Conservation (phyloP, 2,329 filamentous ascomycete species). For the Aspergillus sp. region DNA sequence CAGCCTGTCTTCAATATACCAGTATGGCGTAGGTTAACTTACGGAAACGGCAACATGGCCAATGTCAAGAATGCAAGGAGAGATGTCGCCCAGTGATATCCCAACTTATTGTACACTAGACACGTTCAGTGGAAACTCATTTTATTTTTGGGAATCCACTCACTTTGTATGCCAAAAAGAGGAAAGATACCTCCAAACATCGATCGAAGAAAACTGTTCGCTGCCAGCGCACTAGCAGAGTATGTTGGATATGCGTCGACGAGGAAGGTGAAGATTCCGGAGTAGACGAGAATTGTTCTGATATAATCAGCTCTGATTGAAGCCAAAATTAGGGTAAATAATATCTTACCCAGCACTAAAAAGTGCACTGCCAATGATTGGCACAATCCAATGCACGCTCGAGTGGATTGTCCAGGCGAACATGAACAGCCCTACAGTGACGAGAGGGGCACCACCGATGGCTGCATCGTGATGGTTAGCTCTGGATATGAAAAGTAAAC, state of each 20-base stretch:
- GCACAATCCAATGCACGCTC: constrained; percentile 68
- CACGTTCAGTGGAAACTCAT: constrained; percentile 4
- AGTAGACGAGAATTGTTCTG: constrained; percentile 73
- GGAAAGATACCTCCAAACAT: constrained; percentile 76
- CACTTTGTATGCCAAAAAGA: constrained; percentile 62
- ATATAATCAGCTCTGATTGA: constrained; percentile 15
- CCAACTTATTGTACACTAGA: constrained; percentile 43
- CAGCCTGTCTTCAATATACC: not conserved
- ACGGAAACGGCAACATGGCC: constrained; percentile 43
- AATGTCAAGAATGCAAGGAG: constrained; percentile 41
- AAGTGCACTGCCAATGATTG: constrained; percentile 66
- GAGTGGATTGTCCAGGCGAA: constrained; percentile 82
- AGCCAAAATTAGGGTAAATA: constrained; percentile 18
- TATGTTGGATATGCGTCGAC: constrained; percentile 55
- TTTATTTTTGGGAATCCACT: constrained; percentile 16
- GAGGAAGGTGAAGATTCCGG: constrained; percentile 82
- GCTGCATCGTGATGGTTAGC: constrained; percentile 25
- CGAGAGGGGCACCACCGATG: constrained; percentile 69
- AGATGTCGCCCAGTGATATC: constrained; percentile 43
- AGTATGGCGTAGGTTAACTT: constrained; percentile 17
- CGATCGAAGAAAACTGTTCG: constrained; percentile 75
- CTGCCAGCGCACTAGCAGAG: constrained; percentile 63
- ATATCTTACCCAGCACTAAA: constrained; percentile 65
- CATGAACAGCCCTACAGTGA: constrained; percentile 78
- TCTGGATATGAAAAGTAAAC: not conserved